phyloP scores from a whole-genome alignment of 192 early-diverging fungal genomes.

The Kickxella alabastrina region DNA sequence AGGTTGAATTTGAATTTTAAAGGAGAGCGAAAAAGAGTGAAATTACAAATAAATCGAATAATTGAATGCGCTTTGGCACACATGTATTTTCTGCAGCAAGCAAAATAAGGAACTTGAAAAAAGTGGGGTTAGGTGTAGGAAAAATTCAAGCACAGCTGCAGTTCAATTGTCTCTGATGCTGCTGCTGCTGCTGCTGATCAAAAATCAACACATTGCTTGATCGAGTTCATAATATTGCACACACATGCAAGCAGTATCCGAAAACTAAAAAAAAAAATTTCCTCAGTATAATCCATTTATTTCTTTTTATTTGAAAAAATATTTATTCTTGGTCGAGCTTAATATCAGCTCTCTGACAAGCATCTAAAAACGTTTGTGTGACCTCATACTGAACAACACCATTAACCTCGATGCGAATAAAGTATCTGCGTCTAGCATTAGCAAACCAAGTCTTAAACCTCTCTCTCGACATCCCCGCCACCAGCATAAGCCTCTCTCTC shows the following conservation, averaged over 20 bases:
- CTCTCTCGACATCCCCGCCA: slow-evolving; percentile 45
- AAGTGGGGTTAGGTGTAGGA: no score
- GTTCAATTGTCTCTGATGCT: no score
- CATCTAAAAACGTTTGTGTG: slow-evolving; percentile 34
- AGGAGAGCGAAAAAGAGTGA: neutral
- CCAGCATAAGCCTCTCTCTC: slow-evolving; percentile 35
- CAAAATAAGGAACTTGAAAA: neutral
- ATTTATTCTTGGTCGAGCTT: slow-evolving; percentile 21
- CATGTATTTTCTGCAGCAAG: no score
- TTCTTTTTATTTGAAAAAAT: no score
- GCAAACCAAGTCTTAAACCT: slow-evolving; percentile 54
- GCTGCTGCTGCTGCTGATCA: no score
- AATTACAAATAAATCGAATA: no score
- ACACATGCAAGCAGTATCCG: neutral
- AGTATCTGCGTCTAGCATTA: slow-evolving; percentile 52
- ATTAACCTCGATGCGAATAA: slow-evolving; percentile 13
- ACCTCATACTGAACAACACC: slow-evolving; percentile 35
- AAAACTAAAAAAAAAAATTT: slow-evolving; percentile 8
- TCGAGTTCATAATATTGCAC: no score
- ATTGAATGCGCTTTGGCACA: no score
- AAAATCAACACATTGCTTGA: no score
- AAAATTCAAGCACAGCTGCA: no score
- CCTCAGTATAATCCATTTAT: no score
- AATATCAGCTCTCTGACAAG: slow-evolving; percentile 40
- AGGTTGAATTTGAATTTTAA: neutral